Evolutionary conservation across 2,329 filamentous ascomycete genomes (phyloP), one percentile per base, ranked within the genome.

Genomic region (Neophaeococcomyces aloes): DNA sequence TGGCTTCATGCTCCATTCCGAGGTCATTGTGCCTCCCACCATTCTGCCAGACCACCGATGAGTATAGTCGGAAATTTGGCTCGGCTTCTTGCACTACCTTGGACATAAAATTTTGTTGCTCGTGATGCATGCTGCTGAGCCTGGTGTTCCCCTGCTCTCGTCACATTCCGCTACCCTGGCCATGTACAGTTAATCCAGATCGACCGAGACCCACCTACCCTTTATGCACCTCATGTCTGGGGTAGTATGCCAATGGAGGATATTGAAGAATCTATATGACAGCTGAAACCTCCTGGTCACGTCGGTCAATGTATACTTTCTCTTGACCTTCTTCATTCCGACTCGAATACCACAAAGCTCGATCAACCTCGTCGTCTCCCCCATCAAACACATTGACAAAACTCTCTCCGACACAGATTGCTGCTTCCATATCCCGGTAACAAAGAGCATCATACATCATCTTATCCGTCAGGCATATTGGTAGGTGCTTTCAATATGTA

Each of bases 11-110:
- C 23, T 27, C 23, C 23, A 27, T 27, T 27, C 23, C 23, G 23
- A 27, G 10, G 23, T 27, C 23, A 27, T 27, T 27, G 23, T 27
- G 10, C 23, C 23, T 27, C 23, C 23, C 23, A 27, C 23, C 23
- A 27, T 27, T 27, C n/a, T 42, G 30, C 34, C 18, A 17, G 23
- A 4, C 39, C 39, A 25, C 18, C 39, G 21, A 25, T 34, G 19
- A 29, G 18, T 29, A 30, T 13, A 34, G 39, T 31, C 39, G 39
- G 30, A 42, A 35, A 42, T 35, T 42, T 42, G 39, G 31, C 39
- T 42, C 39, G 39, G 39, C 31, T 42, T 30, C 39, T 35, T 42
- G 39, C 39, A 35, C 39, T n/a, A 42, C 31, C 39, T 19, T 42
- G 39, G 13, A 29, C 31, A 42, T 18, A 30, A 35, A 35, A 25